Evolutionary conservation across 805 yeast species (phyloP), one percentile per base, ranked within the genome.

Genomic region (Spathaspora girioi): DNA sequence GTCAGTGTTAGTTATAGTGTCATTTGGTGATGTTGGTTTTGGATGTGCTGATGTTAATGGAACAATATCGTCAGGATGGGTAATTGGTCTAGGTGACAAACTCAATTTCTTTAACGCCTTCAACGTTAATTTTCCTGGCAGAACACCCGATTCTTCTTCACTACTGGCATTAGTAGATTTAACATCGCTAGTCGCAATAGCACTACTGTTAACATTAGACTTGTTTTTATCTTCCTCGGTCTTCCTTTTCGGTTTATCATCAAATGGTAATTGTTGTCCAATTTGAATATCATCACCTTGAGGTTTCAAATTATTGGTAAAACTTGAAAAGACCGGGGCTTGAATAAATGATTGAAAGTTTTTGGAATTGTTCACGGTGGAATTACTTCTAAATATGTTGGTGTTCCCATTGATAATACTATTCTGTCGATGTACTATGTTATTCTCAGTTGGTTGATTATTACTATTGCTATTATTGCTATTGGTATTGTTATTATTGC

Each of bases 261-360:
- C 62, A 49, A 75, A 75, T 6, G 78, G 78, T 19, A 69, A 56
- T 50, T 68, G 71, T 49, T 69, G 69, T 20, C 79, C 79, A n/a
- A 75, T 75, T 40, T 48, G 47, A 5, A 66, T 55, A 31, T 71
- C 70, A 44, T 70, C 70, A 18, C 56, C 59, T n/a, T 51, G 52
- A 35, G 40, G 42, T 38, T 64, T 69, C 43, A 65, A 57, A 46
- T 66, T 23, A 23, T 23, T 70, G 17, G 73, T 53, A 42, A 71
- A 68, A 51, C 70, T 64, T 40, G 74, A 69, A 44, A 75, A 60
- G 4, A 73, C 78, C 1, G 79, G 79, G 1, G 78, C 79, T 59
- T 75, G 79, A 49, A 75, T 75, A 52, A 70, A 73, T 19, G 74
- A 67, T 61, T 75, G 79, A 61, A 73, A 71, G 59, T 75, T 70